A percentile compares a stretch with the other conserved stretches of the same genome.
These are phyloP conservation scores for Aspergillus hortae DNA, from an alignment of 2,329 filamentous ascomycete species.

Conservation along the genomic window DNA sequence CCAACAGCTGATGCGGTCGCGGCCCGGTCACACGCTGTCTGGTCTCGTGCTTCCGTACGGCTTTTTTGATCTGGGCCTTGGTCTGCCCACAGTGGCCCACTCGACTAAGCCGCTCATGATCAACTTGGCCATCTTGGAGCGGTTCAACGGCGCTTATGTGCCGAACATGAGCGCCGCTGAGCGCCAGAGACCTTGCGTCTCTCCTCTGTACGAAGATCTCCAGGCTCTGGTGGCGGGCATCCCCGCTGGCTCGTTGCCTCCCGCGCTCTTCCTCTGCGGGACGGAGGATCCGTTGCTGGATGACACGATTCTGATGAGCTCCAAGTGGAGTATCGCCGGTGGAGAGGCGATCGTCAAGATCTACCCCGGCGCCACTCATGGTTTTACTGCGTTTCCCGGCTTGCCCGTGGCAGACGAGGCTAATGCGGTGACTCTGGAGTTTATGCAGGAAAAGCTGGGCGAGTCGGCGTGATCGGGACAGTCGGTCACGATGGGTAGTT, in stretches of 20 bases:
- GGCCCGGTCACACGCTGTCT: not conserved
- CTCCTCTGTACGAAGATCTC: not conserved
- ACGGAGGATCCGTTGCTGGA: conserved; percentile 54
- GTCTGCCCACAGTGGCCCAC: not conserved
- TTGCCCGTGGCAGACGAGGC: conserved; percentile 6
- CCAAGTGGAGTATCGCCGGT: conserved; percentile 53
- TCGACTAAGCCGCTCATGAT: not conserved
- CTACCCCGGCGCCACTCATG: conserved; percentile 54
- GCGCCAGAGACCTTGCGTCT: not conserved
- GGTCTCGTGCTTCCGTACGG: not conserved
- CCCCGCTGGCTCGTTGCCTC: not conserved
- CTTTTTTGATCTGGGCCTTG: conserved; percentile 1
- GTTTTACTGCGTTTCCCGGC: conserved; percentile 42
- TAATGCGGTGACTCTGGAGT: conserved; percentile 1
- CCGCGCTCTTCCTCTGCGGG: conserved; percentile 49
- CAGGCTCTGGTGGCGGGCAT: not conserved
- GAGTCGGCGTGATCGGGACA: not conserved
- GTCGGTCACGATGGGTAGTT: too few relatives aligned
- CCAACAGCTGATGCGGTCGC: not conserved
- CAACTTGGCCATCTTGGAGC: not conserved
- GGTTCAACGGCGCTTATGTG: conserved; percentile 1
- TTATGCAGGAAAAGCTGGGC: conserved; percentile 2
- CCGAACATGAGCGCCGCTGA: not conserved
- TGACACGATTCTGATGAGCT: conserved; percentile 51
- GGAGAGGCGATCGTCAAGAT: conserved; percentile 51